Base-by-base conservation (phyloP, 1,139 yeast species). In the Hyphopichia burtonii region DNA sequence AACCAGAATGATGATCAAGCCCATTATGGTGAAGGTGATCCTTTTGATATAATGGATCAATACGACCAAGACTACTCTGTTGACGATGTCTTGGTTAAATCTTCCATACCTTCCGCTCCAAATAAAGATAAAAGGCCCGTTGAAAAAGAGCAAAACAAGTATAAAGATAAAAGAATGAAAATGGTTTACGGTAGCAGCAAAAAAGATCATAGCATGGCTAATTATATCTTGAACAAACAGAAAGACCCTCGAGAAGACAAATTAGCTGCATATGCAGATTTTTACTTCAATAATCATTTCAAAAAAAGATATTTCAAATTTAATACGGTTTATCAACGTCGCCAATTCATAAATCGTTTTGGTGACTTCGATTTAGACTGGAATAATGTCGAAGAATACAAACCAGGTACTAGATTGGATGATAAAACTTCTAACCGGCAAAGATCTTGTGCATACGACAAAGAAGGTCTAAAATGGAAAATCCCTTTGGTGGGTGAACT, bases 391-490 rank as follows among this genome's bases (percentile, higher is more conserved):
- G 44, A 51, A 37, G 48, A 49, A 14, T 44, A 41, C 39, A 50
- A 52, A 39, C 35, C 34, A 4, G 78, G 6, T 69, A 70, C 46
- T 71, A 66, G 46, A 67, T 64, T 20, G 6, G 15, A 31, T 14
- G 40, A 45, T 12, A 51, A 48, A 31, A 27, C 35, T 14, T 9
- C 25, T n/a, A 37, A 5, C 35, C 34, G 19, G 34, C 37, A 31
- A 42, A 48, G 54, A 32, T 48, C 52, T 4, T 72, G 76, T 47
- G 31, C 45, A 1, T 72, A 73, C 44, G 74, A 70, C 44, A 54
- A 46, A 37, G 65, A 66, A 37, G 81, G 81, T 1, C 53, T 77
- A 32, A 75, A 72, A 47, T 78, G 82, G 82, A 76, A 76, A 46
- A 68, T 78, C 45, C 76, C 79, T 2, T 68, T 76, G 3, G 48